Conservation (phyloP, 306 rosid genomes). For the Dalbergia oliveri region DNA sequence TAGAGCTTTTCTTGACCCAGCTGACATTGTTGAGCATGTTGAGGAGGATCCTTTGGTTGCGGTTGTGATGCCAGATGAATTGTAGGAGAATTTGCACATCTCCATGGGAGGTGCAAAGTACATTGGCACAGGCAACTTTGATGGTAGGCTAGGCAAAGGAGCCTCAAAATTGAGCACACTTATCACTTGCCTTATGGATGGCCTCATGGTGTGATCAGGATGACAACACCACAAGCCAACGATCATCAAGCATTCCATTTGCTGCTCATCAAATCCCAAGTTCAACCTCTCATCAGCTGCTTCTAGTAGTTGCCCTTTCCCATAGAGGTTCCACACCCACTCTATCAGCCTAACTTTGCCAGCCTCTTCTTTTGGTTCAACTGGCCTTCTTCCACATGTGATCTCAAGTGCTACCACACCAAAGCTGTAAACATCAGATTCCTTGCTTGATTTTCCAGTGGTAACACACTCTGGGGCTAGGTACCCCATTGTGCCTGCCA, state of each 20-base stretch:
- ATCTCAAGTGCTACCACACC: conserved; percentile 82
- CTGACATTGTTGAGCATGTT: conserved; percentile 61
- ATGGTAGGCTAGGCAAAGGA: conserved; percentile 66
- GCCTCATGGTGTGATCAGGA: conserved; percentile 66
- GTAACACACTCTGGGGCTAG: conserved; percentile 78
- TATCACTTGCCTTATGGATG: conserved; percentile 73
- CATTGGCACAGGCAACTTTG: conserved; percentile 68
- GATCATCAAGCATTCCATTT: conserved; percentile 60
- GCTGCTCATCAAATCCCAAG: conserved; percentile 55
- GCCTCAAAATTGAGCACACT: conserved; percentile 63
- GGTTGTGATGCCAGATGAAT: conserved; percentile 47
- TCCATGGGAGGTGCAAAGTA: conserved; percentile 70
- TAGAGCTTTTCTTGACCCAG: conserved; percentile 60
- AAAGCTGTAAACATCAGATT: conserved; percentile 77
- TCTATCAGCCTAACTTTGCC: conserved; percentile 65
- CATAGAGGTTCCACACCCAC: conserved; percentile 81
- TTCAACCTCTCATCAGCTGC: conserved; percentile 57
- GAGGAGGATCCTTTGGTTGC: conserved; percentile 52
- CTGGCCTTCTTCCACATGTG: conserved; percentile 74
- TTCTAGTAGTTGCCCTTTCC: conserved; percentile 61
- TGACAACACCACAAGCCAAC: conserved; percentile 87
- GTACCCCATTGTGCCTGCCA: conserved; percentile 84
- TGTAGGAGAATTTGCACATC: conserved; percentile 55
- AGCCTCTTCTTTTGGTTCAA: conserved; percentile 58
- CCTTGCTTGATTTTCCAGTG: conserved; percentile 78